Evolutionary conservation across 2,329 filamentous ascomycete species (phyloP), one percentile per base, ranked within the genome.

Genomic region (Zarea fungicola): DNA sequence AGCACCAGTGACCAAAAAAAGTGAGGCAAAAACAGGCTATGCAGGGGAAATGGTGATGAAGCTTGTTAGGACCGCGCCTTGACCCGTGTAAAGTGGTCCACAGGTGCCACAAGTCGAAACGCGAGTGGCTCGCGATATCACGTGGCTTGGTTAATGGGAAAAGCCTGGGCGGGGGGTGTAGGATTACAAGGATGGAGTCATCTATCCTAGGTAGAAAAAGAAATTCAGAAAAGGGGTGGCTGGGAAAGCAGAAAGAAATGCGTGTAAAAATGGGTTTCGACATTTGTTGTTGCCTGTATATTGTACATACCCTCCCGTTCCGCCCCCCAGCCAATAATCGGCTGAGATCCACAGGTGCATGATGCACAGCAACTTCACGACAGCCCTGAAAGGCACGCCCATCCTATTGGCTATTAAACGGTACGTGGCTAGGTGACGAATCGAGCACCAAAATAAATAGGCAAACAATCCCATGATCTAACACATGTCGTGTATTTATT

Each of bases 361-460:
- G 14, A 18, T 23, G n/a, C n/a, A n/a, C n/a, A n/a, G n/a, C n/a
- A n/a, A n/a, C n/a, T n/a, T n/a, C n/a, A n/a, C n/a, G n/a, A n/a
- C n/a, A n/a, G n/a, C n/a, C n/a, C n/a, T n/a, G n/a, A n/a, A 42
- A 48, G 46, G 46, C 37, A 48, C 46, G 19, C 25, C 21, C 45
- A 28, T 42, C 39, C 18, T 21, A 42, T 48, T 42, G 36, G 36
- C n/a, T n/a, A n/a, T n/a, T 23, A 23, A 23, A 13, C 2, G 23
- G 16, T 19, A n/a, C n/a, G n/a, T n/a, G n/a, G n/a, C n/a, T n/a
- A n/a, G n/a, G n/a, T 40, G n/a, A 25, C 28, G 26, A 32, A 47
- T 47, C 44, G 36, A 28, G 32, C 22, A 10, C 29, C 31, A 16
- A 37, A 29, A 31, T 13, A 21, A n/a, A n/a, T 14, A 34, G 21